Evolutionary conservation across 257 asterid species (phyloP).

Genomic region (Solanum arcanum): DNA sequence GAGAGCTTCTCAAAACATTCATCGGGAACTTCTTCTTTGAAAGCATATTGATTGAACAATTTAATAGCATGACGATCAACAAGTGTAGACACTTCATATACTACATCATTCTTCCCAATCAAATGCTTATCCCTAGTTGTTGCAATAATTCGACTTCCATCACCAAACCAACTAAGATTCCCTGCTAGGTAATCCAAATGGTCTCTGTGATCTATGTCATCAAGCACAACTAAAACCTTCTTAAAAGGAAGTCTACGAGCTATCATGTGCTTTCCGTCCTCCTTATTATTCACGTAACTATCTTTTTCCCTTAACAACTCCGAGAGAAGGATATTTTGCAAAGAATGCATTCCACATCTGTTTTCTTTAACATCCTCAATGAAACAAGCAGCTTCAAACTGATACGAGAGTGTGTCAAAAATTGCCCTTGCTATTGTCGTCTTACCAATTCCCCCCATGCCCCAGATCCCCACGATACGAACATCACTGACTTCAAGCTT

Average conservation of each 20-base stretch:
- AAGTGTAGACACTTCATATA: background rate
- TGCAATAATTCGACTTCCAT: background rate
- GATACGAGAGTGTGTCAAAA: background rate
- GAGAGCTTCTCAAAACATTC: background rate
- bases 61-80: background rate
- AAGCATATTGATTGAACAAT: background rate
- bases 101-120: background rate
- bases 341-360: background rate
- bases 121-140: background rate
- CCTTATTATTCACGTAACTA: background rate
- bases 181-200: background rate
- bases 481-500: background rate
- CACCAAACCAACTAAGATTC: background rate
- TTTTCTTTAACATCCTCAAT: background rate
- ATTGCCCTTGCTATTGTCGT: background rate
- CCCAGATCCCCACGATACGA: background rate
- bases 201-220: background rate
- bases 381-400: background rate
- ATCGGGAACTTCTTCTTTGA: background rate
- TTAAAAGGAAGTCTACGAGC: background rate
- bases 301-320: background rate
- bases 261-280: background rate
- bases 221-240: background rate
- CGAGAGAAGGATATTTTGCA: background rate
- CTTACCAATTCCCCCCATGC: background rate